Percentiles rank a stretch among this genome's conserved stretches.
Conservation (phyloP, 2,329 filamentous ascomycete genomes). For the Mycogone perniciosa region DNA sequence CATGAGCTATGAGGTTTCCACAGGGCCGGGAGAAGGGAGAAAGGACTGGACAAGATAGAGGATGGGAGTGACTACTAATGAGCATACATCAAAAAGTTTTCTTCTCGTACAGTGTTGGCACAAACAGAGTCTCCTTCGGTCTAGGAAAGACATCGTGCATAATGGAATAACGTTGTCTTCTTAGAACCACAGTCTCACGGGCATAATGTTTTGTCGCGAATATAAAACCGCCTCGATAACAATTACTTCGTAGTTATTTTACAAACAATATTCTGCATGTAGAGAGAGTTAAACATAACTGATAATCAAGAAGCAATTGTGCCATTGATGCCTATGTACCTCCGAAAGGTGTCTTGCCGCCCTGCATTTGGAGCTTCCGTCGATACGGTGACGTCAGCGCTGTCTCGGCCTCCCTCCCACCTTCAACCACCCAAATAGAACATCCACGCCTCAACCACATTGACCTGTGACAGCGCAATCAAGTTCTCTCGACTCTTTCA, state of each 20-base stretch:
- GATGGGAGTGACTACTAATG: not conserved
- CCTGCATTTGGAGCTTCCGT: not conserved
- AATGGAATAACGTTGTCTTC: too few relatives aligned
- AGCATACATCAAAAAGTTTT: not conserved
- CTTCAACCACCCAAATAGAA: not conserved
- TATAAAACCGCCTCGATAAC: too few relatives aligned
- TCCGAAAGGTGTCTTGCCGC: not conserved
- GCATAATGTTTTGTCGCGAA: too few relatives aligned
- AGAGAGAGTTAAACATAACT: too few relatives aligned
- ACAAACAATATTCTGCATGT: too few relatives aligned
- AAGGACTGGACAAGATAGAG: not conserved
- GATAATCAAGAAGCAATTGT: too few relatives aligned
- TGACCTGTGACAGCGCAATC: not conserved
- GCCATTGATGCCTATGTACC: not conserved
- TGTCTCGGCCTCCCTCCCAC: not conserved
- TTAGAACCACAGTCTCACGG: too few relatives aligned
- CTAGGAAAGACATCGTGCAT: too few relatives aligned
- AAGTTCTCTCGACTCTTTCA: not conserved
- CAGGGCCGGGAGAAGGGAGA: not conserved
- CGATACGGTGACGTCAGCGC: conserved; percentile 12
- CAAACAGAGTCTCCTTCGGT: too few relatives aligned
- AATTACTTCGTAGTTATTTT: too few relatives aligned
- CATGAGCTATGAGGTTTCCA: not conserved
- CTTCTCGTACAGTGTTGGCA: too few relatives aligned
- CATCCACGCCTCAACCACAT: too few relatives aligned